Conservation (phyloP, 1,284 basidiomycete species). For the Peniophora sp. region DNA sequence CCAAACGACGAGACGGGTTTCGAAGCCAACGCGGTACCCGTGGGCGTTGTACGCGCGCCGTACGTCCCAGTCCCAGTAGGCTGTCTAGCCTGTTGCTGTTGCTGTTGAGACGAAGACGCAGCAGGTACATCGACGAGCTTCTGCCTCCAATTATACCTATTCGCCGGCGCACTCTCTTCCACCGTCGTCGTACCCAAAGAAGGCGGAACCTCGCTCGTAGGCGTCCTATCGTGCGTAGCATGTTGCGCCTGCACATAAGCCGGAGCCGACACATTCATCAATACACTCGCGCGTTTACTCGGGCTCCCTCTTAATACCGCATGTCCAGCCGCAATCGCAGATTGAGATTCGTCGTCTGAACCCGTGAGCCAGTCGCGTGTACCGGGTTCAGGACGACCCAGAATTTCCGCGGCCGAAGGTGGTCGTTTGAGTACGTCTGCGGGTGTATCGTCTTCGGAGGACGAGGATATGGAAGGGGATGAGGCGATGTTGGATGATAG, state of each 20-base stretch:
- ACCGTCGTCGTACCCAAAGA: too few species aligned
- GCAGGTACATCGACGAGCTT: constrained; percentile 6
- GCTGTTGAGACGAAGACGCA: constrained; percentile 13
- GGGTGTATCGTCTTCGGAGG: not conserved
- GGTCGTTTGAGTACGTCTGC: not conserved
- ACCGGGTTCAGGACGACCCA: constrained; percentile 11
- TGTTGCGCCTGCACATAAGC: constrained; percentile 28
- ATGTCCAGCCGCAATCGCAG: constrained; percentile 8
- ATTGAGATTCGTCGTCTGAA: constrained; percentile 33
- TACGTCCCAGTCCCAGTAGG: not conserved
- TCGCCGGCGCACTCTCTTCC: constrained; percentile 6
- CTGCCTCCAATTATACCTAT: not conserved
- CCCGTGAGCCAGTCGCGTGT: constrained; percentile 70
- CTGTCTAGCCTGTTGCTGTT: too few species aligned
- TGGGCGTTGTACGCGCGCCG: not conserved
- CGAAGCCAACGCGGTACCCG: not conserved
- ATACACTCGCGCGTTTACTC: constrained; percentile 60
- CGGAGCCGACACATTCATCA: constrained; percentile 42
- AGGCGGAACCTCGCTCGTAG: not conserved
- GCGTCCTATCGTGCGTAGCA: constrained; percentile 36
- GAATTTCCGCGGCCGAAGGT: constrained; percentile 10
- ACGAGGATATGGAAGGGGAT: not conserved
- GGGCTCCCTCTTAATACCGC: constrained; percentile 59
- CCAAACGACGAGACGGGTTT: not conserved
- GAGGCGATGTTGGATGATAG: not conserved